Percentiles rank a stretch among this genome's conserved stretches.
phyloP scores from a whole-genome alignment of 306 rosid genomes.

The Carpinus viminea region DNA sequence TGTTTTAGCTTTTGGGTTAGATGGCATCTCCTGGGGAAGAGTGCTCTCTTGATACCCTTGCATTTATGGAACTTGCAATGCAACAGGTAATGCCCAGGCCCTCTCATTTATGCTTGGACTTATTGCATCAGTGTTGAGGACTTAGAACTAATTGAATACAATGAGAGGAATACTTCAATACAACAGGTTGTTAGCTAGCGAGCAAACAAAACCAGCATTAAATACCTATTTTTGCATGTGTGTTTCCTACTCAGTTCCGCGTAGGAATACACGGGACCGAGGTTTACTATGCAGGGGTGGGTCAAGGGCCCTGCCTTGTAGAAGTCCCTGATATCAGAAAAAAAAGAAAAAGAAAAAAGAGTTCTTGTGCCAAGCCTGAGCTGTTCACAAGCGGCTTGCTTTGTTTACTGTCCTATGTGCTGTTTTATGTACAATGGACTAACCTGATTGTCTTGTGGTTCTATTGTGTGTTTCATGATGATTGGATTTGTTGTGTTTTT shows the following conservation, averaged over 20 bases:
- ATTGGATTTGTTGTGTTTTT: not conserved
- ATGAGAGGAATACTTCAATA: not conserved
- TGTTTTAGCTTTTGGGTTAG: conserved; percentile 7
- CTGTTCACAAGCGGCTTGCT: not conserved
- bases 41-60: conserved; percentile 29
- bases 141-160: not conserved
- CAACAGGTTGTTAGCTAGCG: not conserved
- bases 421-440: not conserved
- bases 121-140: not conserved
- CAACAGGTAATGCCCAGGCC: conserved; percentile 46
- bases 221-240: not conserved
- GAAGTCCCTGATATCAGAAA: no score
- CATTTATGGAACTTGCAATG: conserved; percentile 78
- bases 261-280: no score
- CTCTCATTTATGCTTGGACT: not conserved
- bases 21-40: conserved; percentile 39
- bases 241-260: not conserved
- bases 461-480: not conserved
- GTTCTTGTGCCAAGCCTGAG: not conserved
- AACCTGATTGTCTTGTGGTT: not conserved
- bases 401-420: not conserved
- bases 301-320: no score
- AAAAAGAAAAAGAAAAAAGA: no score
- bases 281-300: no score
- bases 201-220: not conserved